Evolutionary conservation across 1,139 yeast genomes (phyloP), one percentile per base, ranked within the genome.

Genomic region (Saccharomyces hybrid): DNA sequence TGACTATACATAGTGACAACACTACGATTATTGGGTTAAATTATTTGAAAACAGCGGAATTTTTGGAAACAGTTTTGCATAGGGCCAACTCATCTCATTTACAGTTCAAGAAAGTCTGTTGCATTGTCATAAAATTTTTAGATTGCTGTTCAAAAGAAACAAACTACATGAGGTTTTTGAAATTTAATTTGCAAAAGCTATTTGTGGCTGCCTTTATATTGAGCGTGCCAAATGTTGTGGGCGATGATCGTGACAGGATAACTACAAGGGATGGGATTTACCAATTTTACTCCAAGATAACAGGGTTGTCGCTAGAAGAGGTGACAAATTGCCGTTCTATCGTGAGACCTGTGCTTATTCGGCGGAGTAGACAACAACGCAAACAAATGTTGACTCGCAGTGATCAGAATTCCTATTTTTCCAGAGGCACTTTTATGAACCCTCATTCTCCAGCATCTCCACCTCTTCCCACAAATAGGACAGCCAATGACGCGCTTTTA

Each of bases 61-160:
- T 60, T 49, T 31, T 58, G 28, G 61, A 61, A 47, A 55, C 48
- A 2, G 46, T 64, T 26, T 20, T 62, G 31, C 51, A 41, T 9
- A 56, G 69, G 46, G 58, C 61, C 1, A 55, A 47, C 5, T 52
- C 62, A 1, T 52, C 64, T 1, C 51, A 53, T 32, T 41, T 53
- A 14, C 67, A 64, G 46, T 64, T 64, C 48, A 64, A 64, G 47
- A 60, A 57, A 32, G 58, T 62, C 4, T 64, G 67, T 51, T 62
- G 64, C 48, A 58, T 64, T 46, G 50, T 59, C 5, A 54, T 62
- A 26, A 64, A 64, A 51, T 64, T 65, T 51, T 50, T 63, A 27
- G 60, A 60, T 26, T 56, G 62, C 50, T 59, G 64, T 50, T 49
- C 49, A 7, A 52, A 54, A 29, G 61, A 59, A 16, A 49, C 53